These are phyloP conservation scores for Sphaerosporella brunnea DNA, from an alignment of 495 filamentous ascomycete species.

Conservation along the genomic window DNA sequence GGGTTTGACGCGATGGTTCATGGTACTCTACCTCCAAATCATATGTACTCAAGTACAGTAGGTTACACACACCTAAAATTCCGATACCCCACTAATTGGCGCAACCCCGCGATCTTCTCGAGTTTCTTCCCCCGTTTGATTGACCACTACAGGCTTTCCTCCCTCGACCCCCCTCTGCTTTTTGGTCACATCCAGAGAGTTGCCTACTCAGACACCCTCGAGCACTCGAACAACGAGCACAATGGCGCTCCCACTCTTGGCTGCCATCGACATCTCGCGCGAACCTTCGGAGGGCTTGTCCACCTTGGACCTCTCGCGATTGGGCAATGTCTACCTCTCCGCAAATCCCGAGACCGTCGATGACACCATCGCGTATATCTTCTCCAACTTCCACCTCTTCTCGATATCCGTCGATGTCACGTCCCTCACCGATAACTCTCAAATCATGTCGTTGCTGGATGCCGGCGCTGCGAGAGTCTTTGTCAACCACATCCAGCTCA, in stretches of 20 bases:
- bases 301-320: constrained; percentile 47
- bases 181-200: no score
- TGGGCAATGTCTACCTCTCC: constrained; percentile 58
- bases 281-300: constrained; percentile 29
- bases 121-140: no score
- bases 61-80: no score
- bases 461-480: constrained; percentile 77
- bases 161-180: no score
- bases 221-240: background rate
- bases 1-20: no score
- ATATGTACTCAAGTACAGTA: no score
- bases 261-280: constrained; percentile 13
- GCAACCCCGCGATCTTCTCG: no score
- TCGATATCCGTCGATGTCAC: constrained; percentile 64
- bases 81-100: no score
- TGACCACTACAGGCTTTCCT: background rate
- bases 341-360: constrained; percentile 40
- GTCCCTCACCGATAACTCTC: constrained; percentile 43
- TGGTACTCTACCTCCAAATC: no score
- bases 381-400: constrained; percentile 25
- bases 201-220: background rate
- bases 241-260: constrained; percentile 18
- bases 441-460: constrained; percentile 65
- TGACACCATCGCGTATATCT: constrained; percentile 46
- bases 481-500: constrained; percentile 49